Percentiles rank a stretch among this genome's conserved stretches.
Conservation (phyloP, 768 basidiomycete genomes). For the Hericium rajendrae region DNA sequence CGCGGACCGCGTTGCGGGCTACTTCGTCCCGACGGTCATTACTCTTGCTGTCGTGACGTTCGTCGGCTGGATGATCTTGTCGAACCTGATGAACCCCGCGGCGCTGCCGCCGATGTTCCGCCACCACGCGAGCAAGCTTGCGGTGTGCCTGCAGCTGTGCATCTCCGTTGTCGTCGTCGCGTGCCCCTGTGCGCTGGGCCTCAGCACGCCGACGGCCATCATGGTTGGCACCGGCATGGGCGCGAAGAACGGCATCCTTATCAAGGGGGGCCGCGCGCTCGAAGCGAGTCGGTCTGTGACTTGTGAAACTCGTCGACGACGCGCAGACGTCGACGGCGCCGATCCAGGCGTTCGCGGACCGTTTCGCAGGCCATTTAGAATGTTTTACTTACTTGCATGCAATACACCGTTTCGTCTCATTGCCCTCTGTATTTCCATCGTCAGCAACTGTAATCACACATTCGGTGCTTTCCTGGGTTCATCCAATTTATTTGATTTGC, state of each 20-base stretch:
- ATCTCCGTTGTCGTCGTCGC: slow-evolving; percentile 98
- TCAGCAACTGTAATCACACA: no score
- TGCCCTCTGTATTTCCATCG: no score
- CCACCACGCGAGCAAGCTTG: slow-evolving; percentile 68
- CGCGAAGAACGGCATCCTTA: slow-evolving; percentile 92
- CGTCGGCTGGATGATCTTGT: slow-evolving; percentile 70
- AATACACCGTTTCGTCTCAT: no score
- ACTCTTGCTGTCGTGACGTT: slow-evolving; percentile 76
- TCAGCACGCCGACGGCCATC: slow-evolving; percentile 95
- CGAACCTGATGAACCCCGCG: slow-evolving; percentile 43
- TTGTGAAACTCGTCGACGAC: no score
- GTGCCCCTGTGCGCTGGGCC: slow-evolving; percentile 93
- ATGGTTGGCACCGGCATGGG: slow-evolving; percentile 99
- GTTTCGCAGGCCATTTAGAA: slow-evolving; percentile 61
- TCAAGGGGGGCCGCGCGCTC: slow-evolving; percentile 92
- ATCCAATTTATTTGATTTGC: no score
- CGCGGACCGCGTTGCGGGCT: slow-evolving; percentile 88
- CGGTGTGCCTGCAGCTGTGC: slow-evolving; percentile 91
- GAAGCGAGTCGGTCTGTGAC: slow-evolving; percentile 83
- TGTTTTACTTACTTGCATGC: no score
- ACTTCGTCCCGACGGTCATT: slow-evolving; percentile 91
- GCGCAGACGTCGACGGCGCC: no score
- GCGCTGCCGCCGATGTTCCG: slow-evolving; percentile 79
- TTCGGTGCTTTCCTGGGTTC: no score
- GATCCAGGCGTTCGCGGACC: no score